These are phyloP conservation scores for Leccinellum albellum DNA, from an alignment of 768 basidiomycete genomes.

Conservation along the genomic window DNA sequence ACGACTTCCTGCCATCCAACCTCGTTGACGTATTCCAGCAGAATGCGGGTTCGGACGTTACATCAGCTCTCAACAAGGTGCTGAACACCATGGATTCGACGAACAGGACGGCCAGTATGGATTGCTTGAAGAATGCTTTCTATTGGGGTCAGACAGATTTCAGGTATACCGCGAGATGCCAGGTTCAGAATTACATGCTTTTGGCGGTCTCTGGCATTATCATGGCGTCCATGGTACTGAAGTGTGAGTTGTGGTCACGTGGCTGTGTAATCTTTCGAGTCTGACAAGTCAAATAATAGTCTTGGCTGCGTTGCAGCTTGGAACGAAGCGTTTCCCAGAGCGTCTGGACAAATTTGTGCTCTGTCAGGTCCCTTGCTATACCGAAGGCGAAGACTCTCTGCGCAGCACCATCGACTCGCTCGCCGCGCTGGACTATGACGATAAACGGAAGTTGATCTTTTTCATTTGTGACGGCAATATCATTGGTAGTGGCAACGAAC, in stretches of 20 bases:
- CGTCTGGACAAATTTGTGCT: slow-evolving; percentile 67
- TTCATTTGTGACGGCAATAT: slow-evolving; percentile 71
- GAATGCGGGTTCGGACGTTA: slow-evolving; percentile 59
- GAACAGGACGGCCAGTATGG: slow-evolving; percentile 38
- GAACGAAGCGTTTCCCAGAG: slow-evolving; percentile 58
- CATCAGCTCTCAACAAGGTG: slow-evolving; percentile 44
- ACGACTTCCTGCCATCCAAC: slow-evolving; percentile 48
- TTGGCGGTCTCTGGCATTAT: slow-evolving; percentile 53
- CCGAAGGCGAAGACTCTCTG: slow-evolving; percentile 67
- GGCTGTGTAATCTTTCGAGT: neutral
- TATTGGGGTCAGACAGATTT: slow-evolving; percentile 57
- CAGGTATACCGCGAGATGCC: slow-evolving; percentile 50
- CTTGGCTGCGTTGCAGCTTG: slow-evolving; percentile 60
- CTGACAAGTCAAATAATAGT: slow-evolving; percentile 36
- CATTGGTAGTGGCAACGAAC: slow-evolving; percentile 65
- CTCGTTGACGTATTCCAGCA: slow-evolving; percentile 55
- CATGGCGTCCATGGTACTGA: slow-evolving; percentile 52
- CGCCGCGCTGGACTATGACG: slow-evolving; percentile 61
- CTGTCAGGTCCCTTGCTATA: slow-evolving; percentile 69
- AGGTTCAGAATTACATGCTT: slow-evolving; percentile 59
- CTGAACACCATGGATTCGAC: slow-evolving; percentile 38
- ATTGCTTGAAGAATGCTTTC: slow-evolving; percentile 61
- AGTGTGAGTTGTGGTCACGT: slow-evolving; percentile 44
- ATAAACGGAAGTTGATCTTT: slow-evolving; percentile 66
- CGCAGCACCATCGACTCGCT: slow-evolving; percentile 68